Base-by-base conservation (phyloP, 1,284 basidiomycete species). In the Pseudozyma tsukubaensis region DNA sequence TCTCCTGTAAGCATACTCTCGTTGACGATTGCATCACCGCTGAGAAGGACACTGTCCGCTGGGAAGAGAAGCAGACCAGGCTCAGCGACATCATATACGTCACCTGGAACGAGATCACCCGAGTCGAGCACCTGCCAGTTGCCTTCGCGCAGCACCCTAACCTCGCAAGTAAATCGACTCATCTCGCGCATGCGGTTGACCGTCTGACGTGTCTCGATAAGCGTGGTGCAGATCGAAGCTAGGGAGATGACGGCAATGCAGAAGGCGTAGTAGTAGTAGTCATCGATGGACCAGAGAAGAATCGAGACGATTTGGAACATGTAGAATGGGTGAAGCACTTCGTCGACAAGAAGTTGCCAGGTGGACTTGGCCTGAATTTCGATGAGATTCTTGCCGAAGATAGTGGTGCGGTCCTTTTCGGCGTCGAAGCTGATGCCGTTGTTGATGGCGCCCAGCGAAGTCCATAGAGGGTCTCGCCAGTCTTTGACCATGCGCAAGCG, bases 1-100 rank as follows among this genome's bases (percentile, higher is more conserved):
- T 97, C 95, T 11, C 94, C 94, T 0, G 94, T 97, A 16, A 99
- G 89, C 96, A 98, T 98, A 71, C 94, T 96, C 86, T 99, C 97
- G 84, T 99, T 98, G 60, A 98, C 92, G 71, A 99, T 97, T 0
- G 94, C 94, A 83, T 98, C 97, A 5, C 97, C 96, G 7, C 92
- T 93, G 34, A 99, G 89, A 16, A 98, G 88, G 75, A 97, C 89
- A 71, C 96, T 89, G 84, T 99, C 97, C 13, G 94, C 93, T 0
- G 97, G 97, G 74, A 99, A 89, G 35, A 92, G 86, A 9, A 89
- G 86, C 16, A 97, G 88, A 14, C 89, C 88, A 1, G 92, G 88
- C 51, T 91, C 90, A 13, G 93, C 91, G 10, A 97, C 88, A 84
- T 97, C 94, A 77, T 98, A 88, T 60, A 99, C 88, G 83, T 99